Percentiles rank a stretch among this genome's conserved stretches.
Conservation (phyloP, 1,284 basidiomycete genomes). For the Leccinum pachyderme region DNA sequence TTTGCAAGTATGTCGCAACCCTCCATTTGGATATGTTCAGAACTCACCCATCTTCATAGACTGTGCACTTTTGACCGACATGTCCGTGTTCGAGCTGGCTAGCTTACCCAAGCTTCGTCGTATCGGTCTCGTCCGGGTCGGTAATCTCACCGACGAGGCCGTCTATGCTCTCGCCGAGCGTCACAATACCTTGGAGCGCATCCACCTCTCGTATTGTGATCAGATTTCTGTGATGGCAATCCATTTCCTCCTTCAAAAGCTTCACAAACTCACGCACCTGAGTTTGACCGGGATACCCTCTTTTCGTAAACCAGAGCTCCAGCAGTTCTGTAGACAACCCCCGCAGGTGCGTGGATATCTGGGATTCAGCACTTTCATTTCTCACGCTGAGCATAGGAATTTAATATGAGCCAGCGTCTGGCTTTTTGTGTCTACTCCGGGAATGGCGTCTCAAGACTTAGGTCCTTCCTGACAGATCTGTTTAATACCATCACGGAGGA, state of each 20-base stretch:
- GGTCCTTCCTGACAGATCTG: conserved; percentile 72
- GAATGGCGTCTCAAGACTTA: conserved; percentile 82
- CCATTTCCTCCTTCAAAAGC: conserved; percentile 84
- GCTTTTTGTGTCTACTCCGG: conserved; percentile 98
- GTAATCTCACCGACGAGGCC: conserved; percentile 90
- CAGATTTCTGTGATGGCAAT: conserved; percentile 92
- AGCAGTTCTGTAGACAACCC: conserved; percentile 87
- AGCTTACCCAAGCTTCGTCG: conserved; percentile 88
- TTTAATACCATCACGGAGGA: conserved; percentile 71
- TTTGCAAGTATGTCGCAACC: conserved; percentile 76
- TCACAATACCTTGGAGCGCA: conserved; percentile 85
- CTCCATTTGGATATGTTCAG: background rate
- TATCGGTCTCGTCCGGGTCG: conserved; percentile 92
- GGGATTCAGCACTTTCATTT: background rate
- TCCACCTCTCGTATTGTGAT: conserved; percentile 97
- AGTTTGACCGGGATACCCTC: conserved; percentile 95
- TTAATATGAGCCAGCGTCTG: conserved; percentile 87
- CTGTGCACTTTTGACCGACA: conserved; percentile 87
- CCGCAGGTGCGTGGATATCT: conserved; percentile 63
- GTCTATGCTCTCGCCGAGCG: conserved; percentile 85
- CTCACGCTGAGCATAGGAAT: conserved; percentile 60
- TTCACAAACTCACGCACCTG: conserved; percentile 89
- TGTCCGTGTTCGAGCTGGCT: conserved; percentile 91
- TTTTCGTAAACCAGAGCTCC: conserved; percentile 84
- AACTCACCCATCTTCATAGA: conserved; percentile 44